phyloP scores from a whole-genome alignment of 2,329 filamentous ascomycete genomes.

The Pseudogymnoascus sp. region DNA sequence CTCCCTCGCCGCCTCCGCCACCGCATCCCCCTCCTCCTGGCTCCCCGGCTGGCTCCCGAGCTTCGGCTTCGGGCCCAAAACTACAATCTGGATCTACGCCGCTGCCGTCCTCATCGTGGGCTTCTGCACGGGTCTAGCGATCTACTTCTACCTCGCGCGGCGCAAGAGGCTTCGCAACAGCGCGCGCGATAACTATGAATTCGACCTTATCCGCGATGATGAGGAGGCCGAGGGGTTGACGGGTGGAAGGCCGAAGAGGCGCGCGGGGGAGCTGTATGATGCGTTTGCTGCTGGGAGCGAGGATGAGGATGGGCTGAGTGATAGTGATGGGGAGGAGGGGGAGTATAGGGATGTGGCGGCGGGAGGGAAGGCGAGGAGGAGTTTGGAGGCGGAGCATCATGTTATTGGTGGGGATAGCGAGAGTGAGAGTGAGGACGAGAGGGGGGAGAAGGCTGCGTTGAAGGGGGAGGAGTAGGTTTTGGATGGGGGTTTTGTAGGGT shows the following conservation, averaged over 20 bases:
- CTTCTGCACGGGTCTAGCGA: constrained; percentile 74
- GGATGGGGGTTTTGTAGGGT: neutral
- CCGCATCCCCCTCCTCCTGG: constrained; percentile 35
- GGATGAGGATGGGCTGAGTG: constrained; percentile 46
- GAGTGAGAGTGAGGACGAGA: constrained; percentile 18
- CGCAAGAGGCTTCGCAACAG: constrained; percentile 67
- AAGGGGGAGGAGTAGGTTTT: neutral
- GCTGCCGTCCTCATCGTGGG: constrained; percentile 73
- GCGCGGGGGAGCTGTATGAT: constrained; percentile 90
- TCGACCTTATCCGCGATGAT: constrained; percentile 82
- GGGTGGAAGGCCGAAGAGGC: constrained; percentile 38
- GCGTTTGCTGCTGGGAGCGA: constrained; percentile 89
- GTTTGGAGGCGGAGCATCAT: neutral
- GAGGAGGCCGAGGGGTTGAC: constrained; percentile 52
- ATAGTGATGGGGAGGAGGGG: constrained; percentile 37
- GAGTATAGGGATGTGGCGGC: constrained; percentile 26
- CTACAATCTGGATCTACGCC: constrained; percentile 90
- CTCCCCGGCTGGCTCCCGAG: constrained; percentile 83
- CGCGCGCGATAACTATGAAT: constrained; percentile 79
- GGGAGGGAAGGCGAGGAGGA: constrained; percentile 7
- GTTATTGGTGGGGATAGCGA: constrained; percentile 17
- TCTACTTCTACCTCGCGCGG: constrained; percentile 73
- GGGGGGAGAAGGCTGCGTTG: neutral
- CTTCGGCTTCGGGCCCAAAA: constrained; percentile 79
- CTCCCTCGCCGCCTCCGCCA: constrained; percentile 20